Evolutionary conservation across 371 early-diverging fungal species (phyloP), one percentile per base, ranked within the genome.

Genomic region (Mortierella sp.): DNA sequence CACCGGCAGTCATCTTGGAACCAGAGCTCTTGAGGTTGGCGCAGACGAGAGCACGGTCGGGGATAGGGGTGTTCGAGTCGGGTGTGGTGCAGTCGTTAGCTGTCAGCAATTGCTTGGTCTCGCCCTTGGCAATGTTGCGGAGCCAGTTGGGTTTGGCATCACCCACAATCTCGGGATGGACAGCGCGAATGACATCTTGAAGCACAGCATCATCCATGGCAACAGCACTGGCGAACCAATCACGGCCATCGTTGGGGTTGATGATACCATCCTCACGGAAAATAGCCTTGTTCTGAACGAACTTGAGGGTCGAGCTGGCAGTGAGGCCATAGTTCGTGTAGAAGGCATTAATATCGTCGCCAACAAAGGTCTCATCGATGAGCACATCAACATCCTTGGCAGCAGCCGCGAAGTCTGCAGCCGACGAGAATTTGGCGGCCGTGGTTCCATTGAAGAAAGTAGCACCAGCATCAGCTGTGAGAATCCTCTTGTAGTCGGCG

Each of bases 151-250:
- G 90, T 9, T 63, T 70, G 40, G 63, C 60, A 44, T 80, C 63
- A 21, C 87, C 85, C n/a, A 88, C 85, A 13, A 31, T 55, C 10
- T 73, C 70, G 25, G 90, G 89, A 62, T 90, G 88, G 24, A 85
- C 80, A 2, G 83, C 88, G 51, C 88, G 85, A 57, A 92, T 81
- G 29, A 92, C 60, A 58, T 93, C 93, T 74, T 88, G 86, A 41
- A 93, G 83, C 5, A 88, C 68, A 24, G 90, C 88, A 71, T 93
- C 92, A 13, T 83, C 84, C 83, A 88, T 88, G 22, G 65, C 85
- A 31, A 91, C 78, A 14, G 90, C 91, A 7, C 83, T 72, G 47
- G 89, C 86, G 74, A 90, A 92, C 92, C 92, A 93, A 57, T 85
- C 86, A 41, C 82, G 81, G 28, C 90, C 92, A 57, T 87, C 88